Base-by-base conservation (phyloP, 345 rosid genomes). In the Barbarea vulgaris region DNA sequence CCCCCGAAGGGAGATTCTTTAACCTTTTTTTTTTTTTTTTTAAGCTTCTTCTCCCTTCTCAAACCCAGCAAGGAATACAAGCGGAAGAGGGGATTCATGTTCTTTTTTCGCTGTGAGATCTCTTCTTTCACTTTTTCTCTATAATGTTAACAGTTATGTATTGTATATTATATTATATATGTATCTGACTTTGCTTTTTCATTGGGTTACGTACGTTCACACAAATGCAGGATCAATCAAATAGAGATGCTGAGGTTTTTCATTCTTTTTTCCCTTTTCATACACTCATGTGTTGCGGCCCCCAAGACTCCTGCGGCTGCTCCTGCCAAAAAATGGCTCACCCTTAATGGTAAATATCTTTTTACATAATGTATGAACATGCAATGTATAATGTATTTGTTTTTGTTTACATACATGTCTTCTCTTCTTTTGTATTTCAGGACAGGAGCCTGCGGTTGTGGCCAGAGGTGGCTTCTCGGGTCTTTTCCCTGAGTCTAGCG, bases 401-500 rank as follows among this genome's bases (percentile, higher is more conserved):
- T n/a, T n/a, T n/a, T n/a, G n/a, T n/a, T n/a, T n/a, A 25, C 59
- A 56, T 28, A 28, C 56, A 8, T 39, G n/a, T 31, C 4, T 44
- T 44, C 19, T 44, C 48, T 44, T 44, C 1, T 39, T 5, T 4
- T 60, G 67, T 60, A 3, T 51, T 71, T 61, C 85, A 94, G 98
- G 98, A 11, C 6, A 66, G 41, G 57, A 76, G 21, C 97, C 97
- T 18, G 73, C 76, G 18, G 65, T 50, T 15, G 74, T 90, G 18
- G 97, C 97, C 0, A 88, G 93, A 2, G 99, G 97, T 0, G 97
- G 99, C 18, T 87, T 88, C 69, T 85, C 97, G 0, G 97, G 99
- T 56, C 57, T 88, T 11, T 87, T 88, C 68, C 99, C 99, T 0
- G 93, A 90, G 71, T 88, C 92, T 0, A 81, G 87, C n/a, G 33